phyloP scores from a whole-genome alignment of 371 early-diverging fungal species.

The Phascolomyces articulosus region DNA sequence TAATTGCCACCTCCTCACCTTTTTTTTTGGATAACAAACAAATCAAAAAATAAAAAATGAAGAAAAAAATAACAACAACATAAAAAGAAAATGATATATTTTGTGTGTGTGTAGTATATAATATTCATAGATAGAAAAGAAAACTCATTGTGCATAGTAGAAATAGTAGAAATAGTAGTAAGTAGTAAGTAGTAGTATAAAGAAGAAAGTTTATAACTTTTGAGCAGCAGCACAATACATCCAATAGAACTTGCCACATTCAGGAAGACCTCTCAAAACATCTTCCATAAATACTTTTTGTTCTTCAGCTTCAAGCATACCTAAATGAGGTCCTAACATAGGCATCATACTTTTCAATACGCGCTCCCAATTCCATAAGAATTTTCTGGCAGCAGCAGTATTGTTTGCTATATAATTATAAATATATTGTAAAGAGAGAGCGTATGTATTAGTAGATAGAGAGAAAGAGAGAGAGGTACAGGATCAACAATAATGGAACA shows the following conservation, averaged over 20 bases:
- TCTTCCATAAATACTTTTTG: background rate
- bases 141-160: too few relatives aligned
- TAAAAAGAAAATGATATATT: too few relatives aligned
- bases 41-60: background rate
- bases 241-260: constrained; percentile 1
- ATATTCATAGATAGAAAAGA: too few relatives aligned
- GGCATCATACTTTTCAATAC: constrained; percentile 18
- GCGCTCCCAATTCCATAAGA: constrained; percentile 27
- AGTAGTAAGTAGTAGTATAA: too few relatives aligned
- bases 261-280: background rate
- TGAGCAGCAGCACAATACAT: constrained; percentile 6
- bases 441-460: too few relatives aligned
- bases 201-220: constrained; percentile 4
- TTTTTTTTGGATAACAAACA: too few relatives aligned
- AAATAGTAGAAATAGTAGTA: too few relatives aligned
- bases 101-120: too few relatives aligned
- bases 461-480: too few relatives aligned
- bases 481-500: too few relatives aligned
- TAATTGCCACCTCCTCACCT: too few relatives aligned
- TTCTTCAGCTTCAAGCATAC: background rate
- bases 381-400: constrained; percentile 21
- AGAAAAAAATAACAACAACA: constrained; percentile 4
- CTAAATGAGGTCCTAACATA: constrained; percentile 18
- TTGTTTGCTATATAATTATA: constrained; percentile 12
- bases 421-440: too few relatives aligned